Evolutionary conservation across 805 yeast genomes (phyloP).

Genomic region (Jamesozyma jinghongensis): DNA sequence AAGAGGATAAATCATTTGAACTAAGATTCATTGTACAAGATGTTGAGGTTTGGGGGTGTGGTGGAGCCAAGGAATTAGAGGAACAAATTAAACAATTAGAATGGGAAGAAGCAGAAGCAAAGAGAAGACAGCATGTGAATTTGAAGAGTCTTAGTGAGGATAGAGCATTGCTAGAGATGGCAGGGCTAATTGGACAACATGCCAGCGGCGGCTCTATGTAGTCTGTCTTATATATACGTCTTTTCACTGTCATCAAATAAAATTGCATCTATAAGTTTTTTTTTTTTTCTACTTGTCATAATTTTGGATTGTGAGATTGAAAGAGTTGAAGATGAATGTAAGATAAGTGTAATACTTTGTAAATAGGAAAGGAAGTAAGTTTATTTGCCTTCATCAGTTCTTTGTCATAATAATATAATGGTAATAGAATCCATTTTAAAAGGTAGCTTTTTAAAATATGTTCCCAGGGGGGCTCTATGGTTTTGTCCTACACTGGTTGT

Average conservation of each 20-base stretch:
- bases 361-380: no score
- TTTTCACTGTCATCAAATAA: background rate
- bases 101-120: constrained; percentile 86
- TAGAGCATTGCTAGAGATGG: constrained; percentile 79
- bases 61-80: constrained; percentile 64
- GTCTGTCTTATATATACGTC: background rate
- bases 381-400: no score
- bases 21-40: constrained; percentile 62
- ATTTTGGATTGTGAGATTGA: no score
- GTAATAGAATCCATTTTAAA: no score
- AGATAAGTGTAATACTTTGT: no score
- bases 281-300: background rate
- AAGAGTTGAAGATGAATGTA: no score
- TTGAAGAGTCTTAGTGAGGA: constrained; percentile 65
- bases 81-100: constrained; percentile 76
- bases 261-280: background rate
- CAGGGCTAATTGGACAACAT: constrained; percentile 47
- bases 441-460: background rate
- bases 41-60: constrained; percentile 89
- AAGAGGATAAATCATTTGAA: constrained; percentile 39
- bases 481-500: background rate
- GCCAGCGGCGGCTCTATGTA: constrained; percentile 43
- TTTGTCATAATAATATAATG: background rate
- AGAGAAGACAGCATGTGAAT: constrained; percentile 65
- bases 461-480: background rate